Conservation (phyloP, 495 filamentous ascomycete species). For the Hapsidospora chrysogenum region DNA sequence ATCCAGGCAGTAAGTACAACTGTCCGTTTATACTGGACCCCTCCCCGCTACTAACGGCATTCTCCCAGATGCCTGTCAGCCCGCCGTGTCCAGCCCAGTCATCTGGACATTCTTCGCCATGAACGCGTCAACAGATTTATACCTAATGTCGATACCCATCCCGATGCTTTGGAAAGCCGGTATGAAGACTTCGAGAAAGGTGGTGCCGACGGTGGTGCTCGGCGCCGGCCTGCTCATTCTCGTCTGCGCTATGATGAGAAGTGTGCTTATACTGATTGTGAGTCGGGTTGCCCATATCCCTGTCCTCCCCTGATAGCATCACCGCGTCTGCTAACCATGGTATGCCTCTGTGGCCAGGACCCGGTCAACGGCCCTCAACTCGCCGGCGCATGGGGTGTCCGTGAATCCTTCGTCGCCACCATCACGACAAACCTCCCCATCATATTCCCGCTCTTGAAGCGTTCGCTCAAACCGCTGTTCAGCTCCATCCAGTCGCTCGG, state of each 20-base stretch:
- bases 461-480: conserved; percentile 17
- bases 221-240: conserved; percentile 32
- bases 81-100: conserved; percentile 26
- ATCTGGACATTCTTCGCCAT: conserved; percentile 28
- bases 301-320: neutral
- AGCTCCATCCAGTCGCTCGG: conserved; percentile 11
- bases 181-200: conserved; percentile 26
- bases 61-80: conserved; percentile 27
- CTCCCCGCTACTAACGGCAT: too few relatives aligned
- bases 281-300: conserved; percentile 2
- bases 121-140: conserved; percentile 34
- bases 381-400: conserved; percentile 28
- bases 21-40: too few relatives aligned
- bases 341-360: too few relatives aligned
- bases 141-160: conserved; percentile 34
- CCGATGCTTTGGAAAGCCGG: conserved; percentile 35
- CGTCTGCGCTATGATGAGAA: conserved; percentile 29
- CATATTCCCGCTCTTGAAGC: conserved; percentile 27
- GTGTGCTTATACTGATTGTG: conserved; percentile 26
- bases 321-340: neutral
- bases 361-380: conserved; percentile 23
- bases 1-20: conserved; percentile 36
- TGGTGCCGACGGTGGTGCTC: conserved; percentile 29
- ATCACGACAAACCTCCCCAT: conserved; percentile 37
- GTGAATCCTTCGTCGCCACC: conserved; percentile 35